Conservation (phyloP, 2,329 filamentous ascomycete species). For the Fusarium sp. region DNA sequence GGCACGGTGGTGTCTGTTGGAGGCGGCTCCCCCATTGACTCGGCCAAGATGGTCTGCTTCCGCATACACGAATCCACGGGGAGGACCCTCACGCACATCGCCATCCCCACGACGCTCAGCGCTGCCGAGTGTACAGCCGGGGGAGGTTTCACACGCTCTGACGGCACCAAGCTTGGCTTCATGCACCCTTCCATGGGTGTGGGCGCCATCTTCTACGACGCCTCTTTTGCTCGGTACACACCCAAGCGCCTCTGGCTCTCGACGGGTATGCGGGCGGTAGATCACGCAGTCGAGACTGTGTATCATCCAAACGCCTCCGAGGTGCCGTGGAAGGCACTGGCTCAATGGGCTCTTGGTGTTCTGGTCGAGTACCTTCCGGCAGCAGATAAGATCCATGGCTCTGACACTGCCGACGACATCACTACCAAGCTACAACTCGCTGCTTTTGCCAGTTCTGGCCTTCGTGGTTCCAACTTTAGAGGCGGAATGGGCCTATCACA, state of each 20-base stretch:
- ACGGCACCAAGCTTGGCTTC: constrained; percentile 38
- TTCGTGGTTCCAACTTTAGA: constrained; percentile 36
- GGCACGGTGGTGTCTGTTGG: constrained; percentile 35
- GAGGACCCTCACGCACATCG: constrained; percentile 20
- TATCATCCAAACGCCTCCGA: constrained; percentile 38
- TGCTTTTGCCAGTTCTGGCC: constrained; percentile 39
- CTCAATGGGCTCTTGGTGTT: constrained; percentile 21
- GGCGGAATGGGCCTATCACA: constrained; percentile 22
- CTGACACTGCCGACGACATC: constrained; percentile 18
- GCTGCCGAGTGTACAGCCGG: constrained; percentile 40
- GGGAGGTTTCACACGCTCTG: constrained; percentile 41
- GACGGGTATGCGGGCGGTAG: constrained; percentile 36
- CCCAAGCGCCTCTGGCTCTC: constrained; percentile 31
- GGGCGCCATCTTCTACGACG: constrained; percentile 32
- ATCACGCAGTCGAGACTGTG: constrained; percentile 40
- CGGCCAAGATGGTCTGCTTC: constrained; percentile 35
- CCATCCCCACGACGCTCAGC: constrained; percentile 36
- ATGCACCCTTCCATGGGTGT: constrained; percentile 38
- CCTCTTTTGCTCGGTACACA: constrained; percentile 33
- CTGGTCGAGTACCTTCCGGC: constrained; percentile 14
- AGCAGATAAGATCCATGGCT: constrained; percentile 19
- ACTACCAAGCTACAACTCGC: constrained; percentile 37
- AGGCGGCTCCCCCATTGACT: constrained; percentile 28
- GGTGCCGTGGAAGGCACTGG: constrained; percentile 38
- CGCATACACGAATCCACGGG: constrained; percentile 41